Conservation (phyloP, 176 grass and related monocot species). For the Phoenix dactylifera region DNA sequence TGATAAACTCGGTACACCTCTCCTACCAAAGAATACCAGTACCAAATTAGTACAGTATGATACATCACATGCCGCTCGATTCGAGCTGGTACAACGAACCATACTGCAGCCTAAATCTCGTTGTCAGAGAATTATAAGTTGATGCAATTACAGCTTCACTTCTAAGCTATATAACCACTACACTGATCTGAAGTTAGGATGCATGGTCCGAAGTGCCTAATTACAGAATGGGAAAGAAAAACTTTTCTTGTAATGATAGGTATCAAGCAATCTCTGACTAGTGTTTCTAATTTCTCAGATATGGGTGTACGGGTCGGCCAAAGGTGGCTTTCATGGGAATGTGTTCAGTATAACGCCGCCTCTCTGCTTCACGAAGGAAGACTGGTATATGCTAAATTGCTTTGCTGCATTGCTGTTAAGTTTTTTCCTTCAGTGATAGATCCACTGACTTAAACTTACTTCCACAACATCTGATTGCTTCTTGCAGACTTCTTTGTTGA, state of each 20-base stretch:
- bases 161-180: too few species aligned
- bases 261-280: not conserved
- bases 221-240: not conserved
- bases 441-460: too few species aligned
- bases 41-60: too few species aligned
- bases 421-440: not conserved
- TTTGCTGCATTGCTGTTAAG: not conserved
- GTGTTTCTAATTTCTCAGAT: conserved; percentile 23
- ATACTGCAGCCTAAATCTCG: too few species aligned
- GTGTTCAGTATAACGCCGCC: conserved; percentile 93
- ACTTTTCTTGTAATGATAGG: not conserved
- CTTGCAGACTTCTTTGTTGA: conserved; percentile 68
- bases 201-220: too few species aligned
- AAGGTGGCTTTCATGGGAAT: conserved; percentile 89
- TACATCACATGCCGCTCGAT: too few species aligned
- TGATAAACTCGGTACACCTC: too few species aligned
- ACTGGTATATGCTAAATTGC: conserved; percentile 30
- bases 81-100: too few species aligned
- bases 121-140: too few species aligned
- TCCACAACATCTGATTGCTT: not conserved
- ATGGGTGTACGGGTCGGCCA: conserved; percentile 85
- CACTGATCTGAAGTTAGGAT: too few species aligned
- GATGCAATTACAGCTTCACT: too few species aligned
- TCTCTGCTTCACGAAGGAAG: conserved; percentile 86
- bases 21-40: too few species aligned